Evolutionary conservation across 345 rosid genomes (phyloP).

Genomic region (Populus euphratica): DNA sequence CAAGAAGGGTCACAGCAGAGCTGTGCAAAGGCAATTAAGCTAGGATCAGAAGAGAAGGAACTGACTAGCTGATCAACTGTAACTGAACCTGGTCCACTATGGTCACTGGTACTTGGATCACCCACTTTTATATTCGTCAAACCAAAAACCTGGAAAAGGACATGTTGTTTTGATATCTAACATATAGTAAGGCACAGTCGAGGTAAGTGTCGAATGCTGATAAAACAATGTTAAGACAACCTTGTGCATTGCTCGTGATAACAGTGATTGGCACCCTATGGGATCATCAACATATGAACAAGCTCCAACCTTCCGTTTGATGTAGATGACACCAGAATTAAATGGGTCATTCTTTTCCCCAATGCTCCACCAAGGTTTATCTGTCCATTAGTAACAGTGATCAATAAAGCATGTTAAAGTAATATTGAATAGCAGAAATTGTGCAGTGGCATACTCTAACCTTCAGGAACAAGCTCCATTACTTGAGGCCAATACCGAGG

Average conservation of each 20-base stretch:
- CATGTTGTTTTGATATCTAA: background rate
- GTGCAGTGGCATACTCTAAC: conserved; percentile 33
- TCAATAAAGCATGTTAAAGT: conserved; percentile 1
- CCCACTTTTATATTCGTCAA: conserved; percentile 45
- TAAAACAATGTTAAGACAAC: conserved; percentile 28
- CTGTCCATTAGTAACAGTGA: conserved; percentile 33
- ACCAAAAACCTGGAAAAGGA: conserved; percentile 68
- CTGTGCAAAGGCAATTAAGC: conserved; percentile 88
- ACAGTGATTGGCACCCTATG: conserved; percentile 81
- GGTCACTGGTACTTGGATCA: conserved; percentile 28
- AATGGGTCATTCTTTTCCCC: conserved; percentile 73
- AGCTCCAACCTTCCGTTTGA: conserved; percentile 94
- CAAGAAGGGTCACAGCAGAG: conserved; percentile 83
- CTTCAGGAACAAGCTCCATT: conserved; percentile 80
- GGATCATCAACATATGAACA: conserved; percentile 98
- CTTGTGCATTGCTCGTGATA: conserved; percentile 98
- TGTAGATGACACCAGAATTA: conserved; percentile 75
- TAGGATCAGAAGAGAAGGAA: conserved; percentile 92
- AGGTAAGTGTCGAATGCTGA: background rate
- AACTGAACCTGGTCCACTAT: conserved; percentile 48
- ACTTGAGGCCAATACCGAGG: conserved; percentile 97
- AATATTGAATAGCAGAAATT: conserved; percentile 15
- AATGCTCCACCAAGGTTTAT: conserved; percentile 80
- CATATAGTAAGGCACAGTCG: conserved; percentile 8
- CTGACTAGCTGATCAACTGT: conserved; percentile 88